Conservation (phyloP, 164 flowering plant genomes). For the Paratinospora sagittata region DNA sequence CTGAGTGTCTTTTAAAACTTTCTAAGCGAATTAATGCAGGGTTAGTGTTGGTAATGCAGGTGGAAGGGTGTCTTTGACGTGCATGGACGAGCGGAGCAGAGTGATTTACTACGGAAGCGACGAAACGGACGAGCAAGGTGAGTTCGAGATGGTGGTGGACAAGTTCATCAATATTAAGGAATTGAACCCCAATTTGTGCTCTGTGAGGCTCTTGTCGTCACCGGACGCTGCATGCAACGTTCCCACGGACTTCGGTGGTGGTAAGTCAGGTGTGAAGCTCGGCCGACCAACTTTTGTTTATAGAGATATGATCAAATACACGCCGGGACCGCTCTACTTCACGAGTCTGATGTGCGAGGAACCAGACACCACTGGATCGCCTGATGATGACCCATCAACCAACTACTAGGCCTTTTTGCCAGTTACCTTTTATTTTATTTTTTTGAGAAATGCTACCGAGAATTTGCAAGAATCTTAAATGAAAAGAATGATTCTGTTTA, state of each 20-base stretch:
- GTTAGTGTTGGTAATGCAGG: constrained; percentile 32
- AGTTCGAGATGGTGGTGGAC: constrained; percentile 34
- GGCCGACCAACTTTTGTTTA: constrained; percentile 38
- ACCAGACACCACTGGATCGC: constrained; percentile 30
- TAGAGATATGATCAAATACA: constrained; percentile 38
- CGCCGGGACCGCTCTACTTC: constrained; percentile 47
- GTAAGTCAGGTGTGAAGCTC: constrained; percentile 53
- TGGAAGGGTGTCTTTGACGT: constrained; percentile 51
- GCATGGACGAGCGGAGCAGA: constrained; percentile 54
- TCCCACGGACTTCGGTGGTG: constrained; percentile 54
- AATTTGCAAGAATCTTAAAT: neutral
- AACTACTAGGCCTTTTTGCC: constrained; percentile 8
- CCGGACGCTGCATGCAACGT: constrained; percentile 57
- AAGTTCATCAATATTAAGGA: constrained; percentile 41
- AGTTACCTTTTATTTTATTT: too few species aligned
- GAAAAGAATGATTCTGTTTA: neutral
- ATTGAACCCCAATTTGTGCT: constrained; percentile 38
- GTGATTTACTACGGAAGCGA: constrained; percentile 60
- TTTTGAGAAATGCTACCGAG: neutral
- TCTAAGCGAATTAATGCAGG: too few species aligned
- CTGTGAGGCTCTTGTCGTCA: constrained; percentile 62
- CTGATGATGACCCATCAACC: neutral
- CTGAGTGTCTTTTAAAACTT: too few species aligned
- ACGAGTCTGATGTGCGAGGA: constrained; percentile 71
- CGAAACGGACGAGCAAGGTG: constrained; percentile 48